A percentile compares a stretch with the other conserved stretches of the same genome.
phyloP scores from a whole-genome alignment of 176 grass and related monocot genomes.

The Carex littledalei region DNA sequence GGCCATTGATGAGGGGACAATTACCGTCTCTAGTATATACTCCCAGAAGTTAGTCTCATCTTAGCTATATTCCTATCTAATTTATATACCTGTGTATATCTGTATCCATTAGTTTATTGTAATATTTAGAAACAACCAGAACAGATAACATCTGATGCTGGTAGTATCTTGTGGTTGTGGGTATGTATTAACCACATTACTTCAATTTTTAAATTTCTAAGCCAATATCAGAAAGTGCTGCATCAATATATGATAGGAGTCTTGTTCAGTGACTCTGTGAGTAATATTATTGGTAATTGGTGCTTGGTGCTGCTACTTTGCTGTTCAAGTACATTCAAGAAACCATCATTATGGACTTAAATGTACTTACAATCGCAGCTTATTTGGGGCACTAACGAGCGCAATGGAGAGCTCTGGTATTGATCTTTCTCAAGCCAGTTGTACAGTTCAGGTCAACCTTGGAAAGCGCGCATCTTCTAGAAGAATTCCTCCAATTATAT shows the following conservation, averaged over 20 bases:
- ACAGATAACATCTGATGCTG: not conserved
- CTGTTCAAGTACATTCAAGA: not conserved
- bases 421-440: constrained; percentile 56
- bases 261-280: not conserved
- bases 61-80: not conserved
- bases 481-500: constrained; percentile 31
- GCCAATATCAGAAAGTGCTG: not conserved
- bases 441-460: constrained; percentile 59
- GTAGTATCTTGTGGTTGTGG: constrained; percentile 2
- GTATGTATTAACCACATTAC: not conserved
- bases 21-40: constrained; percentile 55
- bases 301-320: not conserved
- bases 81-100: not conserved
- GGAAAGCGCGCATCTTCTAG: constrained; percentile 44
- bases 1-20: constrained; percentile 67
- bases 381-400: constrained; percentile 47
- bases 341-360: not conserved
- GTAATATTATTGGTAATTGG: constrained; percentile 7
- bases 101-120: not conserved
- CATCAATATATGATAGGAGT: not conserved
- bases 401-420: constrained; percentile 57
- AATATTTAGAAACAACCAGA: not conserved
- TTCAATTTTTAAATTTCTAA: not conserved
- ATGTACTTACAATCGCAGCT: constrained; percentile 27
- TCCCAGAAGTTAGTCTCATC: constrained; percentile 46